Conservation (phyloP, 345 rosid species). For the Balakata baccata region DNA sequence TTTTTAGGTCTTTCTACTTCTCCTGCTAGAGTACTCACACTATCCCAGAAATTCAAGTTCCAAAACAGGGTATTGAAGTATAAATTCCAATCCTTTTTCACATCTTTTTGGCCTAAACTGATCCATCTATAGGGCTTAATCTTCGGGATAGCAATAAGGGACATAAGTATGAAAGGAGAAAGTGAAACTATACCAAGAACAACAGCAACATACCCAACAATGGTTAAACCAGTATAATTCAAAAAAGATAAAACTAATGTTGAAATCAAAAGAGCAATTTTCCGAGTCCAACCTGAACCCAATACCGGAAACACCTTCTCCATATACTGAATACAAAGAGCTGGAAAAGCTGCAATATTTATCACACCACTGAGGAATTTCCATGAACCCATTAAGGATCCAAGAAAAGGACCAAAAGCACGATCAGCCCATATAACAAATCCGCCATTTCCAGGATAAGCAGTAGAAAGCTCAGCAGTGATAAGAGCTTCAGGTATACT, state of each 20-base stretch:
- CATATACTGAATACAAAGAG: constrained; percentile 60
- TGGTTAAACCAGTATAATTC: constrained; percentile 64
- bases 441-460: constrained; percentile 86
- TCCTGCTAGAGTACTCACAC: constrained; percentile 77
- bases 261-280: constrained; percentile 35
- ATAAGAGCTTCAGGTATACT: constrained; percentile 82
- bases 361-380: constrained; percentile 73
- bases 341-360: constrained; percentile 75
- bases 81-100: constrained; percentile 64
- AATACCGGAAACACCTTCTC: constrained; percentile 43
- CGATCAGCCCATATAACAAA: constrained; percentile 77
- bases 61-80: constrained; percentile 89
- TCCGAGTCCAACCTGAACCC: constrained; percentile 56
- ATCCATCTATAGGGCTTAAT: constrained; percentile 67
- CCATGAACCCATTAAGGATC: constrained; percentile 82
- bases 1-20: constrained; percentile 70
- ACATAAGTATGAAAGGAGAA: constrained; percentile 66
- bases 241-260: constrained; percentile 52
- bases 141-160: constrained; percentile 63
- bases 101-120: constrained; percentile 57
- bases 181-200: constrained; percentile 65
- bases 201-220: constrained; percentile 74
- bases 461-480: constrained; percentile 83
- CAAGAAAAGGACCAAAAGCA: constrained; percentile 69
- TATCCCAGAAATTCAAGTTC: constrained; percentile 95